Percentiles rank a stretch among this genome's conserved stretches.
These are phyloP conservation scores for Candida tropicalis DNA, from an alignment of 1,139 yeast genomes.

Conservation along the genomic window DNA sequence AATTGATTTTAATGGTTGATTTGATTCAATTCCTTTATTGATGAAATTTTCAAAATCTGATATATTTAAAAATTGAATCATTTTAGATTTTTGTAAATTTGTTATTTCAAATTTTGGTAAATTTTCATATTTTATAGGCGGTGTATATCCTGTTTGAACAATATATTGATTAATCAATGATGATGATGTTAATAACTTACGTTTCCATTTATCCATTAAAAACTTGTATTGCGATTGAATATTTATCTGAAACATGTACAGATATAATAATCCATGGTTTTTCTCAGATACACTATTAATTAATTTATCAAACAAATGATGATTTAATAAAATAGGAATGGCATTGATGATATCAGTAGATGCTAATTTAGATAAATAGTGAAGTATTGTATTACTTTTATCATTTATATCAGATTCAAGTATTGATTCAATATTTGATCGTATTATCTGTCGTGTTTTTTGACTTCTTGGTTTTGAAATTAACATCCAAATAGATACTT, in stretches of 20 bases:
- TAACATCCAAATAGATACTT: conserved; percentile 31
- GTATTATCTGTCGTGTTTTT: conserved; percentile 21
- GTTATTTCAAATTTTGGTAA: conserved; percentile 21
- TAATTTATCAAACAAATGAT: conserved; percentile 22
- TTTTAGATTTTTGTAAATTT: conserved; percentile 26
- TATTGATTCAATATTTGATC: conserved; percentile 25
- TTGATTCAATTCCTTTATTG: conserved; percentile 24
- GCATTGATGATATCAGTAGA: conserved; percentile 27
- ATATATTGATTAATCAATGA: conserved; percentile 32
- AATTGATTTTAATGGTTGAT: conserved; percentile 36
- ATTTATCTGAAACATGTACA: conserved; percentile 37
- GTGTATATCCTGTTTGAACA: conserved; percentile 39
- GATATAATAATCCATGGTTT: conserved; percentile 30
- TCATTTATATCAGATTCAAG: conserved; percentile 16
- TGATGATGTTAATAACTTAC: conserved; percentile 17
- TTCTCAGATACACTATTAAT: conserved; percentile 23
- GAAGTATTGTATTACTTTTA: conserved; percentile 25
- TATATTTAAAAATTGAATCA: conserved; percentile 35
- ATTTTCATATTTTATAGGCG: conserved; percentile 41
- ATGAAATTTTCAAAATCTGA: conserved; percentile 30
- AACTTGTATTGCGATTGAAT: conserved; percentile 26
- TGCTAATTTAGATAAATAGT: conserved; percentile 27
- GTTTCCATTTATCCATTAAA: conserved; percentile 25
- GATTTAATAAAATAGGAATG: conserved; percentile 25
- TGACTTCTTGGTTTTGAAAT: conserved; percentile 26